These are phyloP conservation scores for Mycocentrospora acerina DNA, from an alignment of 2,329 filamentous ascomycete species.

Conservation along the genomic window DNA sequence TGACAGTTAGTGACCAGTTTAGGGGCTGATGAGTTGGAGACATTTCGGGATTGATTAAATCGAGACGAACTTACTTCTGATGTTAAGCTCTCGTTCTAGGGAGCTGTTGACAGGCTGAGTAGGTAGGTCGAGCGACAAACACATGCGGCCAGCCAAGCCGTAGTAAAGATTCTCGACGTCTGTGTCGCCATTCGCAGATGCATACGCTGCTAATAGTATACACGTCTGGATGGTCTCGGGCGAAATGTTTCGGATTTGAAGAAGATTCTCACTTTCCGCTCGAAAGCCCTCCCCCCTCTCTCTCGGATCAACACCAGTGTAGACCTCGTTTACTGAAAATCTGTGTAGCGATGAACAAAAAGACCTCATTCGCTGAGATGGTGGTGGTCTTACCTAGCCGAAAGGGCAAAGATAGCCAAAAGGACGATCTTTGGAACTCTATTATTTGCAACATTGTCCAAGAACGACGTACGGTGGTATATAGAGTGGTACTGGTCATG, in stretches of 20 bases:
- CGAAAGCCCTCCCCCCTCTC: conserved; percentile 21
- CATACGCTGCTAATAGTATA: conserved; percentile 23
- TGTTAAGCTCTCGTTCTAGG: conserved; percentile 25
- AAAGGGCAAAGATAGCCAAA: conserved; percentile 23
- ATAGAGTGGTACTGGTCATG: conserved; percentile 29
- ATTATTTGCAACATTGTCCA: conserved; percentile 16
- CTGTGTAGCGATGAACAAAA: conserved; percentile 1
- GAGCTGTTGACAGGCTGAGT: conserved; percentile 20
- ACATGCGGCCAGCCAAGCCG: conserved; percentile 24
- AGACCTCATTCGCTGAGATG: not conserved
- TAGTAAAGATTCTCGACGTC: conserved; percentile 28
- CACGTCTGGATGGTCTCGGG: conserved; percentile 22
- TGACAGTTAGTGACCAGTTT: not conserved
- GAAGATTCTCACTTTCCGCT: conserved; percentile 15
- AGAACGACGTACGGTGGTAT: conserved; percentile 23
- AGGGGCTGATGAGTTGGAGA: not conserved
- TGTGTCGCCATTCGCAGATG: conserved; percentile 24
- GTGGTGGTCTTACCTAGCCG: conserved; percentile 11
- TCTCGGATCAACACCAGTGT: conserved; percentile 14
- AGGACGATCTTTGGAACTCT: conserved; percentile 19
- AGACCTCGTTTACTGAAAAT: conserved; percentile 18
- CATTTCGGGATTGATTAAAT: too few relatives aligned
- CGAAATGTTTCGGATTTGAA: conserved; percentile 19
- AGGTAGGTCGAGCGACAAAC: conserved; percentile 20
- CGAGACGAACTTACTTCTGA: conserved; percentile 11